A percentile compares a stretch with the other conserved stretches of the same genome.
phyloP scores from a whole-genome alignment of 2,329 filamentous ascomycete species.

The Elsinoe perseae region DNA sequence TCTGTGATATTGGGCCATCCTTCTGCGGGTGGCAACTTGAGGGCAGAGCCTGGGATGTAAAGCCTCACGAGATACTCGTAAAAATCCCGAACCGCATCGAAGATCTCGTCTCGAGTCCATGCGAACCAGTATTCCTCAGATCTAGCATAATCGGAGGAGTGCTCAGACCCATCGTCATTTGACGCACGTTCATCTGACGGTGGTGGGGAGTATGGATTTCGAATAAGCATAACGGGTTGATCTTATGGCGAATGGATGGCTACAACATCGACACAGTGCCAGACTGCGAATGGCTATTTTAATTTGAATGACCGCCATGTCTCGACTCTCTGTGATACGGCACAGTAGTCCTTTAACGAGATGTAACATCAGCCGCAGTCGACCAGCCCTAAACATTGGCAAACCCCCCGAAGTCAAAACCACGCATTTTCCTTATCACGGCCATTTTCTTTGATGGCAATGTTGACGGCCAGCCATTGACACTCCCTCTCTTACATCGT shows the following conservation, averaged over 20 bases:
- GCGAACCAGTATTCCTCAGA: not conserved
- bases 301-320: too few relatives aligned
- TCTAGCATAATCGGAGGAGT: not conserved
- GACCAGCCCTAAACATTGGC: not conserved
- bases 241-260: not conserved
- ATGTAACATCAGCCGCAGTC: not conserved
- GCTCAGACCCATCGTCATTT: not conserved
- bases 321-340: too few relatives aligned
- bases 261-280: too few relatives aligned
- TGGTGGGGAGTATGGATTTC: not conserved
- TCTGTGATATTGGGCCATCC: constrained; percentile 1
- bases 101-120: not conserved
- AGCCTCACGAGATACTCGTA: not conserved
- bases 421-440: not conserved
- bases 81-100: not conserved
- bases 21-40: not conserved
- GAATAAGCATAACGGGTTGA: not conserved
- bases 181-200: not conserved
- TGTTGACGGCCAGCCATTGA: not conserved
- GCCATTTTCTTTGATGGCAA: not conserved
- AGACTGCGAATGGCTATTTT: too few relatives aligned
- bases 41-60: not conserved
- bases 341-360: not conserved
- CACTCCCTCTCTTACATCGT: not conserved
- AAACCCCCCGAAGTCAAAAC: not conserved